These are phyloP conservation scores for Chlamydomonas sp. DNA, from an alignment of 139 green algal species.

Conservation along the genomic window DNA sequence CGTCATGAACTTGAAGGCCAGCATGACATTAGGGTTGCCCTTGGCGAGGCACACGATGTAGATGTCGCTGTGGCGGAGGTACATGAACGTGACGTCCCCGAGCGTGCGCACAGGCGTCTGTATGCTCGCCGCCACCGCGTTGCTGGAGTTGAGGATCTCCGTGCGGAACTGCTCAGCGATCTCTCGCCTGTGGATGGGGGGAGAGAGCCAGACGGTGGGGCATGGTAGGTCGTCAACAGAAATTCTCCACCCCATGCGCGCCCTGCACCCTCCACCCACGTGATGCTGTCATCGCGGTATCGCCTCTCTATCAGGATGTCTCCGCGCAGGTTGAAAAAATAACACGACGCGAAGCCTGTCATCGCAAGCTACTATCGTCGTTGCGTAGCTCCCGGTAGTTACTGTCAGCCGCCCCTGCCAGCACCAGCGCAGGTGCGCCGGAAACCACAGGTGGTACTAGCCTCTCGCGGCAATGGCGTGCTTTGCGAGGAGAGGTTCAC, in stretches of 20 bases:
- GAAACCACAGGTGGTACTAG: too few species aligned
- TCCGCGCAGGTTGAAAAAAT: slow-evolving; percentile 87
- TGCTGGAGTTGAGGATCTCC: slow-evolving; percentile 76
- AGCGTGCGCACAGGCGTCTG: slow-evolving; percentile 71
- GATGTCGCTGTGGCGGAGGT: slow-evolving; percentile 77
- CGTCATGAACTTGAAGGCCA: slow-evolving; percentile 86
- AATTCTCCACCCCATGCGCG: background rate
- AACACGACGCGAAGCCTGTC: too few species aligned
- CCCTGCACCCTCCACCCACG: too few species aligned
- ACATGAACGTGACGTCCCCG: slow-evolving; percentile 74
- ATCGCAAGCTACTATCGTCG: too few species aligned
- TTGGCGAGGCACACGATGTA: slow-evolving; percentile 89
- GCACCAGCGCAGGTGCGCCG: too few species aligned
- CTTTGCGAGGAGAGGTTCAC: too few species aligned
- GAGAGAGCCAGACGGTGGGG: too few species aligned
- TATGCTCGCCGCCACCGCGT: slow-evolving; percentile 28
- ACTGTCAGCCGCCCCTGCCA: too few species aligned
- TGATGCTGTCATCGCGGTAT: slow-evolving; percentile 91
- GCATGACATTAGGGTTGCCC: slow-evolving; percentile 86
- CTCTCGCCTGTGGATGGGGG: slow-evolving; percentile 45
- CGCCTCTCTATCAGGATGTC: slow-evolving; percentile 86
- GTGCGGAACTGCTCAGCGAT: slow-evolving; percentile 82
- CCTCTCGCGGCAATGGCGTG: too few species aligned
- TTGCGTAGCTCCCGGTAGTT: too few species aligned
- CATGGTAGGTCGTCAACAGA: background rate